Percentiles rank a stretch among this genome's conserved stretches.
Evolutionary conservation across 495 filamentous ascomycete species (phyloP).

Genomic region (Penicillium bovifimosum): DNA sequence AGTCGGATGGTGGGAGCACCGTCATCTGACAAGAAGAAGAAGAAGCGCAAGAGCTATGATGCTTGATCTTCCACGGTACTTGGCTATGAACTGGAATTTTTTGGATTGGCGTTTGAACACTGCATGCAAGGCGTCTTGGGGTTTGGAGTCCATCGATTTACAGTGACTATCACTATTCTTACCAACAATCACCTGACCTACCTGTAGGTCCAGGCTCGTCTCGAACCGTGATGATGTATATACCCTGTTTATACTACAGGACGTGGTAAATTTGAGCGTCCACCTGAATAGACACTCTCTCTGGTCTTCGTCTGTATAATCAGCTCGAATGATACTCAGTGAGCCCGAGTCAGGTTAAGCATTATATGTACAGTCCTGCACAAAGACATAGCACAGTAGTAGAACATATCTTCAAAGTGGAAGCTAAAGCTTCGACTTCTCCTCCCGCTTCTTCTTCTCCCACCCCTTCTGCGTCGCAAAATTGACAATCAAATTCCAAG

Average conservation of each 20-base stretch:
- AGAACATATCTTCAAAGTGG: no score
- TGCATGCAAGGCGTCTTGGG: slow-evolving; percentile 3
- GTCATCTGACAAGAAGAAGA: slow-evolving; percentile 27
- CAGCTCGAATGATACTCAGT: background rate
- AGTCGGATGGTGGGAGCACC: slow-evolving; percentile 2
- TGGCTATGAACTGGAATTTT: background rate
- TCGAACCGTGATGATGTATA: slow-evolving; percentile 11
- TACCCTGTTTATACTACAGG: no score
- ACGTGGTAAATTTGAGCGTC: no score
- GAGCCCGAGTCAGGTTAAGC: background rate
- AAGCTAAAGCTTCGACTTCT: slow-evolving; percentile 62
- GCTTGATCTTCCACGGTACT: background rate
- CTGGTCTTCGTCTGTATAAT: no score
- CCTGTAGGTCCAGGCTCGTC: slow-evolving; percentile 9
- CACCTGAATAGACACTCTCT: no score
- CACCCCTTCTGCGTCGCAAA: slow-evolving; percentile 61
- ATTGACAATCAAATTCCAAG: slow-evolving; percentile 64
- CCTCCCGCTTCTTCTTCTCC: slow-evolving; percentile 58
- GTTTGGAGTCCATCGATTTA: background rate
- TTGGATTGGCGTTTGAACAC: slow-evolving; percentile 5
- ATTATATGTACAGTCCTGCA: slow-evolving; percentile 5
- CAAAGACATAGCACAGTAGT: no score
- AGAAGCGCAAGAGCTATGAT: slow-evolving; percentile 33
- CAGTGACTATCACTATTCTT: background rate
- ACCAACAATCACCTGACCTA: background rate